A percentile compares a stretch with the other conserved stretches of the same genome.
phyloP scores from a whole-genome alignment of 2,329 filamentous ascomycete genomes.

The Ampelomyces quisqualis region DNA sequence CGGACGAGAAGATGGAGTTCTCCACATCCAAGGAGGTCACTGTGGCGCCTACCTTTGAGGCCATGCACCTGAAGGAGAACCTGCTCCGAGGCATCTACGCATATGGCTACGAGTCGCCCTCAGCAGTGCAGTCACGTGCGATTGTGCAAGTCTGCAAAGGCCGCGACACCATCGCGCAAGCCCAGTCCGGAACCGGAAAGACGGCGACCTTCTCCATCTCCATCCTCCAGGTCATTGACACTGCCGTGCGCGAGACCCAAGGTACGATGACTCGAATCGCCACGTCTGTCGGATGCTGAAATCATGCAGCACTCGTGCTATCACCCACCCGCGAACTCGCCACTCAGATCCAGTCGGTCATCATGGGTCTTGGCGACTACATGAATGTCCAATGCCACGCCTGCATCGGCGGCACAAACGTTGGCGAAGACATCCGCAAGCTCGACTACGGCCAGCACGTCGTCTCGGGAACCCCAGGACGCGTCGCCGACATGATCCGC shows the following conservation, averaged over 20 bases:
- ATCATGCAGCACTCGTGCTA: slow-evolving; percentile 71
- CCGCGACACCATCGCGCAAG: slow-evolving; percentile 96
- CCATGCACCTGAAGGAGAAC: slow-evolving; percentile 95
- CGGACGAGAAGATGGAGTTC: slow-evolving; percentile 97
- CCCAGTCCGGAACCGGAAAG: slow-evolving; percentile 95
- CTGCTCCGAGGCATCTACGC: slow-evolving; percentile 96
- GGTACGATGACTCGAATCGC: slow-evolving; percentile 41
- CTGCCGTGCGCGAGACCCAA: slow-evolving; percentile 86
- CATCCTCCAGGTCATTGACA: slow-evolving; percentile 94
- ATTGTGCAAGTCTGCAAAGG: slow-evolving; percentile 99
- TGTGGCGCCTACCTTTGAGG: slow-evolving; percentile 72
- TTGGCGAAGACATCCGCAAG: slow-evolving; percentile 96
- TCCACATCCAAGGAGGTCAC: slow-evolving; percentile 97
- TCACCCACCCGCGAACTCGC: slow-evolving; percentile 96
- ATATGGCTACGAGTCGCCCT: slow-evolving; percentile 97
- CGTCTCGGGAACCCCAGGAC: slow-evolving; percentile 94
- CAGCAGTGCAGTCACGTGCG: slow-evolving; percentile 93
- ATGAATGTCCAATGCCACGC: slow-evolving; percentile 99
- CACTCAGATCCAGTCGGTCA: slow-evolving; percentile 96
- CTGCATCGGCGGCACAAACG: slow-evolving; percentile 96
- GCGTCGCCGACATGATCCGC: slow-evolving; percentile 84
- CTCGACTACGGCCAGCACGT: slow-evolving; percentile 98
- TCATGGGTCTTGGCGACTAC: slow-evolving; percentile 99
- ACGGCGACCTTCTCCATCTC: slow-evolving; percentile 96
- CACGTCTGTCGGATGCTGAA: slow-evolving; percentile 14